Conservation (phyloP, 2,329 filamentous ascomycete genomes). For the Periconia digitata region DNA sequence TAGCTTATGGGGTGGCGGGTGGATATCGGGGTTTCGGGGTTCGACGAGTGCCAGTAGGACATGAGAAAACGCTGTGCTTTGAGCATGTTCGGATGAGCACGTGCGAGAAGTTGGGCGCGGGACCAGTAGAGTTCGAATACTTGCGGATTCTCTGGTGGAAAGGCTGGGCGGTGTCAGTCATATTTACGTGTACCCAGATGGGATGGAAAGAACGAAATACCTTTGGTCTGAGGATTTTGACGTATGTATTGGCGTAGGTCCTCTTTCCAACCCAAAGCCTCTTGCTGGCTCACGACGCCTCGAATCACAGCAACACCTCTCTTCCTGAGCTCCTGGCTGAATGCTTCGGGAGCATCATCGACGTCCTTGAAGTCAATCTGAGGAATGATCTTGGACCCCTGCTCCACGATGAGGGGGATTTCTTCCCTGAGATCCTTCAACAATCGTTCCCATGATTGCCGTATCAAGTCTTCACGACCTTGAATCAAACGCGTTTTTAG, state of each 20-base stretch:
- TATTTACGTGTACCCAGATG: not conserved
- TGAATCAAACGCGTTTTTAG: conserved; percentile 49
- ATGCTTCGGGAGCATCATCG: conserved; percentile 54
- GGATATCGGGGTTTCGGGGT: conserved; percentile 47
- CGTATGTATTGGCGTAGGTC: conserved; percentile 49
- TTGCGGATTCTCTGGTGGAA: conserved; percentile 51
- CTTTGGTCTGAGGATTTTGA: conserved; percentile 49
- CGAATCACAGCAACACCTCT: conserved; percentile 55
- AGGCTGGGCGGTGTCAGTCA: conserved; percentile 39
- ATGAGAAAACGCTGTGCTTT: conserved; percentile 52
- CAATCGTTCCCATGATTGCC: conserved; percentile 51
- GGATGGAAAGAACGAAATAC: conserved; percentile 10
- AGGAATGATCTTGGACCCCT: conserved; percentile 47
- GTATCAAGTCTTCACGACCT: conserved; percentile 51
- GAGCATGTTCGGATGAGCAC: conserved; percentile 50
- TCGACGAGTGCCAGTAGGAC: conserved; percentile 52
- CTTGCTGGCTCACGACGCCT: conserved; percentile 47
- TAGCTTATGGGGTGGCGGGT: conserved; percentile 52
- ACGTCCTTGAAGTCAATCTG: conserved; percentile 52
- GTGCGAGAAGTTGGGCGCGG: conserved; percentile 49
- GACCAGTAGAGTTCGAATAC: conserved; percentile 57
- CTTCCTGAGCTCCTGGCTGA: conserved; percentile 60
- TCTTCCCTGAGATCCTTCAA: conserved; percentile 47
- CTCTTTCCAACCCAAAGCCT: conserved; percentile 49
- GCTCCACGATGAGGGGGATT: conserved; percentile 47